phyloP scores from a whole-genome alignment of 2,329 filamentous ascomycete species.

The Macrophomina pseudophaseolina region DNA sequence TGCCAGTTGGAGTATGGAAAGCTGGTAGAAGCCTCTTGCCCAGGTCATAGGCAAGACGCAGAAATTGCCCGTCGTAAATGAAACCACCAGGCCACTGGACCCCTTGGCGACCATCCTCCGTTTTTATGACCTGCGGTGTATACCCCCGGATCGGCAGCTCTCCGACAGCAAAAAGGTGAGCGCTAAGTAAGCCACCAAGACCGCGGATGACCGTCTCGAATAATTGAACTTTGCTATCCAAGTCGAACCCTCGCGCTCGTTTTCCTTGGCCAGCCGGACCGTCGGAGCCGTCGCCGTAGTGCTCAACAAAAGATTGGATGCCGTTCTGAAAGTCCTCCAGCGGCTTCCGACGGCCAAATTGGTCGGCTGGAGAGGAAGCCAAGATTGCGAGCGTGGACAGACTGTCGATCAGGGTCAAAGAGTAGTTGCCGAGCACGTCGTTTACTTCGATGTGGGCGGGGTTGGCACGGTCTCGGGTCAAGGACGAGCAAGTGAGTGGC shows the following conservation, averaged over 20 bases:
- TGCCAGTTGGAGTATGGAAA: slow-evolving; percentile 87
- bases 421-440: slow-evolving; percentile 96
- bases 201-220: slow-evolving; percentile 98
- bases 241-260: slow-evolving; percentile 81
- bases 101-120: slow-evolving; percentile 38
- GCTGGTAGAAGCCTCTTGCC: slow-evolving; percentile 84
- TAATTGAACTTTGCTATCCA: slow-evolving; percentile 97
- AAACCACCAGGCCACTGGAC: slow-evolving; percentile 79
- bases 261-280: slow-evolving; percentile 72
- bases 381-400: slow-evolving; percentile 92
- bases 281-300: slow-evolving; percentile 84
- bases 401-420: slow-evolving; percentile 91
- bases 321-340: slow-evolving; percentile 75
- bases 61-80: slow-evolving; percentile 84
- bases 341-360: slow-evolving; percentile 59
- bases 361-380: slow-evolving; percentile 69
- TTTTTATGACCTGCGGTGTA: slow-evolving; percentile 53
- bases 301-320: slow-evolving; percentile 72
- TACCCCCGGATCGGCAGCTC: slow-evolving; percentile 88
- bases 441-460: slow-evolving; percentile 85
- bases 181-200: slow-evolving; percentile 86
- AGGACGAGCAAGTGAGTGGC: slow-evolving; percentile 80
- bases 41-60: slow-evolving; percentile 87
- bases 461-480: slow-evolving; percentile 82
- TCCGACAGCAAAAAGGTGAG: slow-evolving; percentile 89